Conservation (phyloP, 2,329 filamentous ascomycete species). For the Ophiostoma himal-ulmi region DNA sequence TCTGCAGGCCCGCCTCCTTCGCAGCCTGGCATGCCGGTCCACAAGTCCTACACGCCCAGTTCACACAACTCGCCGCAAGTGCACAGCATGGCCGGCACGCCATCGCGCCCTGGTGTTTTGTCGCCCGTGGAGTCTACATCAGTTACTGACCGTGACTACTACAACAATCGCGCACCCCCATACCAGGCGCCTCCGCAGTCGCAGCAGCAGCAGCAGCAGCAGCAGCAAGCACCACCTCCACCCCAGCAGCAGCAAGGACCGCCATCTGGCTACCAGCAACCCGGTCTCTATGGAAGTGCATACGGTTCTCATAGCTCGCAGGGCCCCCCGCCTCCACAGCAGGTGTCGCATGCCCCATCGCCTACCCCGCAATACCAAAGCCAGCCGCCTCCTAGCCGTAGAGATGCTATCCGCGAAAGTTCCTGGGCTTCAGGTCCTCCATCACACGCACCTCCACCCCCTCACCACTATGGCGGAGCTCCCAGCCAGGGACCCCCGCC, state of each 20-base stretch:
- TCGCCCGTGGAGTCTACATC: conserved; percentile 37
- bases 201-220: conserved; percentile 30
- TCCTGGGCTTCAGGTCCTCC: conserved; percentile 32
- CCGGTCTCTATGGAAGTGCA: conserved; percentile 7
- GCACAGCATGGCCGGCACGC: conserved; percentile 38
- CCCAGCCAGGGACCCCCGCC: conserved; percentile 18
- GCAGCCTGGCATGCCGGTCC: conserved; percentile 46
- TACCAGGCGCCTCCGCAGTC: conserved; percentile 30
- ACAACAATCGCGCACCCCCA: conserved; percentile 33
- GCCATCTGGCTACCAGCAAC: conserved; percentile 22
- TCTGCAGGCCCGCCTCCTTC: conserved; percentile 29
- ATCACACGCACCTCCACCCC: neutral
- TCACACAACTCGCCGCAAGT: conserved; percentile 47
- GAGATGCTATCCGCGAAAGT: conserved; percentile 40
- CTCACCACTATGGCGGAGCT: conserved; percentile 23
- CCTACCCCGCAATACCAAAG: conserved; percentile 37
- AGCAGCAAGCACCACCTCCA: conserved; percentile 19
- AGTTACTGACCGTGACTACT: conserved; percentile 44
- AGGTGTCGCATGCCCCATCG: conserved; percentile 20
- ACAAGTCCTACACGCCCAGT: conserved; percentile 44
- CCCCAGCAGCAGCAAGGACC: conserved; percentile 25
- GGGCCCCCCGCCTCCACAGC: conserved; percentile 10
- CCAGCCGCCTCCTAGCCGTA: conserved; percentile 41
- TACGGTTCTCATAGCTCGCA: conserved; percentile 16
- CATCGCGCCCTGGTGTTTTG: conserved; percentile 42